Conservation (phyloP, 2,329 filamentous ascomycete genomes). For the Periconia sp. region DNA sequence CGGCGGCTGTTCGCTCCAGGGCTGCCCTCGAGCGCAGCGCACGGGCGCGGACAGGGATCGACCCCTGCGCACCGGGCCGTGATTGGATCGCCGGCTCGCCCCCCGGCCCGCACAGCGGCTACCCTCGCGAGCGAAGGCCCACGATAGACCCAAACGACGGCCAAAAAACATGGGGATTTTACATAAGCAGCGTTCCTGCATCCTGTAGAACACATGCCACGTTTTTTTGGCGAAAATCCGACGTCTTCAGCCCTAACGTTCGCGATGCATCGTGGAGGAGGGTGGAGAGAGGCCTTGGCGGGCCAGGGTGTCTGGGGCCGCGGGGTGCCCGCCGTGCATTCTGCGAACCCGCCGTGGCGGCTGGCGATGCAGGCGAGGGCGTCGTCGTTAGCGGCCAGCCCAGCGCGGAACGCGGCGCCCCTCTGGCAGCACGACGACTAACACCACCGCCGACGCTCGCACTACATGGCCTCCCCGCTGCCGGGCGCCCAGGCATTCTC, state of each 20-base stretch:
- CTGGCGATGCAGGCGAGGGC: slow-evolving; percentile 17
- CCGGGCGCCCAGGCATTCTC: too few species aligned
- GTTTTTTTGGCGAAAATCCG: slow-evolving; percentile 41
- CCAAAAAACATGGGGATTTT: slow-evolving; percentile 33
- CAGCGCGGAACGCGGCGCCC: slow-evolving; percentile 26
- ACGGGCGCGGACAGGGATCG: slow-evolving; percentile 11
- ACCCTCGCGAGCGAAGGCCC: slow-evolving; percentile 11
- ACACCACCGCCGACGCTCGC: not conserved
- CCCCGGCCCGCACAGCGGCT: slow-evolving; percentile 13
- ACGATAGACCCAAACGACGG: slow-evolving; percentile 25
- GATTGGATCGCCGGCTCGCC: slow-evolving; percentile 14
- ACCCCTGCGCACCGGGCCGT: slow-evolving; percentile 2
- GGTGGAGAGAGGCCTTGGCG: slow-evolving; percentile 19
- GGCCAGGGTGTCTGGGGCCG: slow-evolving; percentile 25
- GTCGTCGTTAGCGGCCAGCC: slow-evolving; percentile 2
- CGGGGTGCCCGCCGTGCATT: too few species aligned
- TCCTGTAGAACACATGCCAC: slow-evolving; percentile 28
- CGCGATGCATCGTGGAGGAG: slow-evolving; percentile 28
- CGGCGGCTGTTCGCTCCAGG: slow-evolving; percentile 38
- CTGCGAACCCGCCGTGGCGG: slow-evolving; percentile 30
- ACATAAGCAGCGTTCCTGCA: slow-evolving; percentile 29
- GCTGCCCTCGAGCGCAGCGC: slow-evolving; percentile 21
- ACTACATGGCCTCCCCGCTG: too few species aligned
- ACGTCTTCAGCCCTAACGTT: slow-evolving; percentile 37
- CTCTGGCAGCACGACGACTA: slow-evolving; percentile 1